Conservation (phyloP, 371 early-diverging fungal genomes). For the Coemansia sp. region DNA sequence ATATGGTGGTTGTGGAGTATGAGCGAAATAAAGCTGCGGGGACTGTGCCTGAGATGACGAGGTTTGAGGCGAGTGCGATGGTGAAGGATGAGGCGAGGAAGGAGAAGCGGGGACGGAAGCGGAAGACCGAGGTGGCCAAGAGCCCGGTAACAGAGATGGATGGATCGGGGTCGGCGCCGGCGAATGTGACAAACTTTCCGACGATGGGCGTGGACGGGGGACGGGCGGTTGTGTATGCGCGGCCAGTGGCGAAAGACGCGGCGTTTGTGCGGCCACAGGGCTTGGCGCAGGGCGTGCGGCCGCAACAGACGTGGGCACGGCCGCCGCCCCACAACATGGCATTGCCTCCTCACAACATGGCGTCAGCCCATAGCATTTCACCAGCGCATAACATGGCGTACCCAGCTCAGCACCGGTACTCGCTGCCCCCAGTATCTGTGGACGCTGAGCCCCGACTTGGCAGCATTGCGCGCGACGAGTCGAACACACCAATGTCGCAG, state of each 20-base stretch:
- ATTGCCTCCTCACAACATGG: neutral
- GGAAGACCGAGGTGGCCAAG: conserved; percentile 23
- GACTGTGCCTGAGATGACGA: conserved; percentile 29
- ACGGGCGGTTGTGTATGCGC: conserved; percentile 30
- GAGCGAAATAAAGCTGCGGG: conserved; percentile 41
- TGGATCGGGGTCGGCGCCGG: conserved; percentile 26
- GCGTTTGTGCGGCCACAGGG: conserved; percentile 4
- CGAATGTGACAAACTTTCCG: conserved; percentile 35
- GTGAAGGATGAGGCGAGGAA: conserved; percentile 2
- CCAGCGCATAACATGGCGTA: neutral
- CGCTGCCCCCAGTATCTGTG: neutral
- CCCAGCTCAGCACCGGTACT: neutral
- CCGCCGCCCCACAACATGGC: conserved; percentile 1
- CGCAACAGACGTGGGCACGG: conserved; percentile 1
- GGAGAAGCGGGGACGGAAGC: conserved; percentile 43
- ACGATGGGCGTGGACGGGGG: conserved; percentile 45
- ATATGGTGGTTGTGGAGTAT: conserved; percentile 55
- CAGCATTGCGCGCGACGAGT: conserved; percentile 22
- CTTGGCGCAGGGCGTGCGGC: neutral
- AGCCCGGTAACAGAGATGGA: conserved; percentile 3
- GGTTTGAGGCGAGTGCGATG: conserved; percentile 17
- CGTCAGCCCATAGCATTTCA: neutral
- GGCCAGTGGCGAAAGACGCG: conserved; percentile 6
- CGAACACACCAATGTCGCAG: conserved; percentile 45
- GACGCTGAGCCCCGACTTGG: neutral